These are phyloP conservation scores for Vigna nakashimae DNA, from an alignment of 306 rosid genomes.

Conservation along the genomic window DNA sequence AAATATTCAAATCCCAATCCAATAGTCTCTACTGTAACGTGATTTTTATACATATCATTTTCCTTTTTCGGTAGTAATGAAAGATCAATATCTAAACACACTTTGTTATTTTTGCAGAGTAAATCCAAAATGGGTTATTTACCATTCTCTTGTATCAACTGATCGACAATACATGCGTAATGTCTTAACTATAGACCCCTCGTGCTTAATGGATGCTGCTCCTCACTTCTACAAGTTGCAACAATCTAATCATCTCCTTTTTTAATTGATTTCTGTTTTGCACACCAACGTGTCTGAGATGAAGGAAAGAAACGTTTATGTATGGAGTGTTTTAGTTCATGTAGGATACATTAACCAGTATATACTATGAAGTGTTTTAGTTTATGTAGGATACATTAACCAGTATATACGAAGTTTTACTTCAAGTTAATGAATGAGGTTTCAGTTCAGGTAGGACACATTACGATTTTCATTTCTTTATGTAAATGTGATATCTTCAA, in stretches of 20 bases:
- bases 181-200: slow-evolving; percentile 78
- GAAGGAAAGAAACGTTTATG: too few relatives aligned
- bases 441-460: too few relatives aligned
- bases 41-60: background rate
- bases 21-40: background rate
- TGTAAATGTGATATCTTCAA: too few relatives aligned
- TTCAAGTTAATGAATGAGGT: too few relatives aligned
- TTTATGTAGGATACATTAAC: too few relatives aligned
- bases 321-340: too few relatives aligned
- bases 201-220: slow-evolving; percentile 83
- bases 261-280: slow-evolving; percentile 12
- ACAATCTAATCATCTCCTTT: slow-evolving; percentile 54
- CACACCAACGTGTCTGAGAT: too few relatives aligned
- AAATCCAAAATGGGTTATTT: slow-evolving; percentile 92
- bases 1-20: slow-evolving; percentile 9
- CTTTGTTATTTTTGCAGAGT: slow-evolving; percentile 64
- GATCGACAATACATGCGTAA: slow-evolving; percentile 93
- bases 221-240: slow-evolving; percentile 87
- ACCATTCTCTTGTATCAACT: slow-evolving; percentile 81
- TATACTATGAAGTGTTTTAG: too few relatives aligned
- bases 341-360: too few relatives aligned
- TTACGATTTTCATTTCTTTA: too few relatives aligned
- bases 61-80: background rate
- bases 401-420: too few relatives aligned
- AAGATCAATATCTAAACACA: background rate